phyloP scores from a whole-genome alignment of 306 rosid genomes.

The Prosopis cineraria region DNA sequence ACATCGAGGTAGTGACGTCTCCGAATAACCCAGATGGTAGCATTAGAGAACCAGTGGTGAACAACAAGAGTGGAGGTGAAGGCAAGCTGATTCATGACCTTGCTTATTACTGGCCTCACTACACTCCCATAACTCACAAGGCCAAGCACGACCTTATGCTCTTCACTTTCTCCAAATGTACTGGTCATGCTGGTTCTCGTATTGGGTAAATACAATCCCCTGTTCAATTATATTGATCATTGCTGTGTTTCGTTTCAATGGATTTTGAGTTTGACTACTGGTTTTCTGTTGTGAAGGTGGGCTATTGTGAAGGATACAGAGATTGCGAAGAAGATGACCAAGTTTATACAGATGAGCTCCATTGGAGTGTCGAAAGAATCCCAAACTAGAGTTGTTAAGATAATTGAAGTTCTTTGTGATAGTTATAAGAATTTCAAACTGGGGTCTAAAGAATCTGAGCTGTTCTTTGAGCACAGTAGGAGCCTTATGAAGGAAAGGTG shows the following conservation, averaged over 20 bases:
- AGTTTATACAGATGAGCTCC: constrained; percentile 57
- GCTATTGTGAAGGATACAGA: constrained; percentile 76
- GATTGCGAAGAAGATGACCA: constrained; percentile 64
- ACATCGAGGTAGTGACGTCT: constrained; percentile 65
- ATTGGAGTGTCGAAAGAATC: constrained; percentile 85
- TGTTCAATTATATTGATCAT: no score
- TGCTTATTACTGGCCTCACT: constrained; percentile 96
- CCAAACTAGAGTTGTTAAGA: constrained; percentile 65
- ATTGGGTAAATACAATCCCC: constrained; percentile 87
- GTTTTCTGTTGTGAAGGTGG: constrained; percentile 61
- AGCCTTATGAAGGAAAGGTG: constrained; percentile 61
- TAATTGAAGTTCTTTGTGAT: constrained; percentile 62
- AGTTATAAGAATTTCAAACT: constrained; percentile 45
- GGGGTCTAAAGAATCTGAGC: constrained; percentile 39
- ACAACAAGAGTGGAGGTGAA: constrained; percentile 6
- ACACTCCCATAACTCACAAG: constrained; percentile 61
- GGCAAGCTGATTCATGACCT: constrained; percentile 63
- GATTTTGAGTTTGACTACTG: no score
- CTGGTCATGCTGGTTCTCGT: constrained; percentile 94
- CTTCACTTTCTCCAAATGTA: constrained; percentile 84
- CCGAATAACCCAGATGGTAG: constrained; percentile 88
- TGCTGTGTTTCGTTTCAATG: no score
- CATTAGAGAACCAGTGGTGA: constrained; percentile 46
- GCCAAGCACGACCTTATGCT: constrained; percentile 62
- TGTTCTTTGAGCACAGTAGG: constrained; percentile 51